phyloP scores from a whole-genome alignment of 2,329 filamentous ascomycete genomes.

The Calonectria hawksworthii region DNA sequence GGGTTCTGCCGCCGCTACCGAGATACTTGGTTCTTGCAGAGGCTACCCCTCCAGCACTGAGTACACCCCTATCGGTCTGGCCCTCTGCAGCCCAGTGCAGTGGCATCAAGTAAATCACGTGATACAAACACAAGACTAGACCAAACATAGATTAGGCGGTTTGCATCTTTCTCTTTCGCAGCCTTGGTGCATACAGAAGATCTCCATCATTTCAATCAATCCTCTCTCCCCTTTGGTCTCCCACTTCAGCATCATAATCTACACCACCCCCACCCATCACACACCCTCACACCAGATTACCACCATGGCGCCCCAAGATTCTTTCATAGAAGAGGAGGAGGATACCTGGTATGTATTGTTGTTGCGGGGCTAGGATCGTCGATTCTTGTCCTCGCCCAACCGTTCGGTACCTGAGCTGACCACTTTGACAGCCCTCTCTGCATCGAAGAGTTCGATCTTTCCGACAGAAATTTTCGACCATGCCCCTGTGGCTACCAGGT shows the following conservation, averaged over 20 bases:
- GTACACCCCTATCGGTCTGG: slow-evolving; percentile 37
- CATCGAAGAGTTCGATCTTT: slow-evolving; percentile 98
- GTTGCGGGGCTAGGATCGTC: slow-evolving; percentile 26
- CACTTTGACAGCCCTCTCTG: slow-evolving; percentile 83
- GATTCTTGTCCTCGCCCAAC: slow-evolving; percentile 37
- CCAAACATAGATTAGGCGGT: slow-evolving; percentile 39
- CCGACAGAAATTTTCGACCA: slow-evolving; percentile 95
- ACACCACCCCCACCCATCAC: slow-evolving; percentile 33
- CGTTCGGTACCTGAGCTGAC: slow-evolving; percentile 42
- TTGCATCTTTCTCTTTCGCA: slow-evolving; percentile 48
- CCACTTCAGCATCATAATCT: slow-evolving; percentile 41
- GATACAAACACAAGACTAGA: slow-evolving; percentile 30
- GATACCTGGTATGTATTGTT: slow-evolving; percentile 71
- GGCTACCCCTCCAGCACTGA: not conserved
- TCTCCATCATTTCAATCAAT: slow-evolving; percentile 38
- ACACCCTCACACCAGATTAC: slow-evolving; percentile 35
- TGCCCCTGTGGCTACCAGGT: slow-evolving; percentile 99
- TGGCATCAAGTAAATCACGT: slow-evolving; percentile 40
- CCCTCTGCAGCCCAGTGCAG: not conserved
- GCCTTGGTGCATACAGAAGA: slow-evolving; percentile 47
- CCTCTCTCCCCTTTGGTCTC: slow-evolving; percentile 38
- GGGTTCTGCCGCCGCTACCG: slow-evolving; percentile 46
- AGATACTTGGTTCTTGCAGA: slow-evolving; percentile 25
- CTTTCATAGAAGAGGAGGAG: slow-evolving; percentile 80
- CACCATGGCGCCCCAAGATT: slow-evolving; percentile 77